Evolutionary conservation across 1,284 basidiomycete species (phyloP), one percentile per base, ranked within the genome.

Genomic region (Apiotrichum gamsii): DNA sequence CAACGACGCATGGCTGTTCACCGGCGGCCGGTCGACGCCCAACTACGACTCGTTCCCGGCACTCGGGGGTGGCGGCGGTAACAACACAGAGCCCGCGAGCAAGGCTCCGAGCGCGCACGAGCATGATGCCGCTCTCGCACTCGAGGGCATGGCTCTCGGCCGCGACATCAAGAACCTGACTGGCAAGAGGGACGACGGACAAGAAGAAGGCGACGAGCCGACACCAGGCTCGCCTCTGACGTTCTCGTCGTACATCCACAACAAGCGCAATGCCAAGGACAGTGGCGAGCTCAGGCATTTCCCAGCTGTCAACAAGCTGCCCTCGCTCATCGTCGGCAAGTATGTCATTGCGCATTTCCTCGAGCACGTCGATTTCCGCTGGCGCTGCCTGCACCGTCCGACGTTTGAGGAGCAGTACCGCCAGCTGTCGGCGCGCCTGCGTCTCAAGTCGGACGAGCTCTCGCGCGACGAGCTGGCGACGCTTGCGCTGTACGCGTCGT

Each of bases 381-480:
- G 52, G 39, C 53, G 56, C 9, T 56, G 54, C 21, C 45, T 60
- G 14, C 58, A 60, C 29, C 49, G 52, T 10, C 56, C 58, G 11
- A 56, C 53, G 2, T 60, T 60, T 21, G 56, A 52, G 20, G 36
- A 38, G 5, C 56, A 56, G 39, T 54, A 48, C 23, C 24, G 39
- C 10, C 49, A 43, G 14, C 51, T 60, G 16, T 56, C 50, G n/a
- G 25, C 37, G 20, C 45, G 53, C 10, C 31, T 54, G 31, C 29
- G 51, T 5, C 29, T 41, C 40, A 38, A 47, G 37, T 40, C 39
- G 9, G 29, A 41, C 39, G 46, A 54, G 11, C 49, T 56, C 30
- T 45, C 39, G 4, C 41, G 52, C 20, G 52, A 56, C 13, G 56
- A 60, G 25, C 48, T 60, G 11, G 33, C 43, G 16, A 56, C 52